Base-by-base conservation (phyloP, 371 early-diverging fungal genomes). In the Enterocytospora artemiae region DNA sequence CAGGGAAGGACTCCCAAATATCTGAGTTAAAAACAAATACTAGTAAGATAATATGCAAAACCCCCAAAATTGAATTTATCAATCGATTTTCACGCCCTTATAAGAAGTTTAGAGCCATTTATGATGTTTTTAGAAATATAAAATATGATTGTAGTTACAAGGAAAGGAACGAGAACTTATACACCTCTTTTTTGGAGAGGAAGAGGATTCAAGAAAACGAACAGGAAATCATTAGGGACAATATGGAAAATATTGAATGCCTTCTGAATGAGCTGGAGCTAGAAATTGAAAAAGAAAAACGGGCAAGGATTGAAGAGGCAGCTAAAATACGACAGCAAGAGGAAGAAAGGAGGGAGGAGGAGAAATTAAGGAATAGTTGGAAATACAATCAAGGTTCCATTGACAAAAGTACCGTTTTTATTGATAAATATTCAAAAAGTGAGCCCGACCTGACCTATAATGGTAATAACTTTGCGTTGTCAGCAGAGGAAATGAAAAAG, bases 41-140 rank as follows among this genome's bases (percentile, higher is more conserved):
- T n/a, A n/a, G n/a, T n/a, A n/a, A n/a, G n/a, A n/a, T n/a, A n/a
- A n/a, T n/a, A n/a, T n/a, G n/a, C n/a, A n/a, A n/a, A n/a, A n/a
- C n/a, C n/a, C n/a, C n/a, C n/a, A n/a, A n/a, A n/a, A n/a, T n/a
- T 4, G 54, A 41, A 27, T 67, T 67, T 45, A 16, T 22, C 5
- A 50, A 67, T 22, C 45, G 63, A 61, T 67, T 67, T 46, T 28
- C 52, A 27, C 5, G 20, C 9, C 0, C 32, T 0, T 53, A 63
- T 24, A 59, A 54, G 30, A 37, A 52, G 46, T 51, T 61, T 31
- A 67, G 37, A 44, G 16, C 20, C 16, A 34, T 24, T 16, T 63
- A 67, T 24, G 25, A 31, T 32, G 14, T 50, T 12, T 32, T 34
- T 2, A 1, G 43, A 18, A 16, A 7, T 22, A 31, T 43, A 18